Base-by-base conservation (phyloP, 148 eudicot genomes). In the Diospyros lotus region DNA sequence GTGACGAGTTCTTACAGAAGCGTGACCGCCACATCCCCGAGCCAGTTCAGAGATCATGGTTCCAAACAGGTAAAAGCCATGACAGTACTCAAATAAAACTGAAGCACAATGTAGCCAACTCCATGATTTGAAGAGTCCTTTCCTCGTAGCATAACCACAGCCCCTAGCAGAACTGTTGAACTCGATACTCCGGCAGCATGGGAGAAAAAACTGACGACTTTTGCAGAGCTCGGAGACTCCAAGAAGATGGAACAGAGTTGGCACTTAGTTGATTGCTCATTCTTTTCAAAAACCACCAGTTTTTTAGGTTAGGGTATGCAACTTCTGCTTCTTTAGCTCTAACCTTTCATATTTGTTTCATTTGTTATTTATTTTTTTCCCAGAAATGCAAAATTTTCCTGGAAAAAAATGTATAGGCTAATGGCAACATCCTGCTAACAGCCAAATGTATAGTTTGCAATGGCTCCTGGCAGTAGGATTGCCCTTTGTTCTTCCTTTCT, bases 21-120 rank as follows among this genome's bases (percentile, higher is more conserved):
- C 92, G 89, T 75, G 98, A 93, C 77, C 97, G 97, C 70, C 97
- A 85, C 9, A 89, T 93, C 65, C 92, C 97, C 75, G 94, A 89
- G 77, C 94, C 88, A 53, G 91, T 83, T 84, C 87, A 94, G 58
- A 84, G 91, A 71, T 89, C 97, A 28, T 89, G 96, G 98, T 89
- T 91, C 81, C 97, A 87, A 75, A 86, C 83, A 93, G 96, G 98
- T 88, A 88, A 74, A 44, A 38, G 64, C 9, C 41, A 28, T 17
- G 28, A 4, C 6, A 41, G 43, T 6, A 42, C 9, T 41, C n/a
- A 2, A 62, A 38, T 38, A 14, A 62, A 9, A 68, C 39, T 42
- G 54, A 18, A 67, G 42, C 64, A 61, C 41, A 38, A 12, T 41
- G 15, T 64, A 40, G 46, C 52, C 52, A 48, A 4, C 52, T 8